Base-by-base conservation (phyloP, 2,329 filamentous ascomycete genomes). In the Fusarium sp. region DNA sequence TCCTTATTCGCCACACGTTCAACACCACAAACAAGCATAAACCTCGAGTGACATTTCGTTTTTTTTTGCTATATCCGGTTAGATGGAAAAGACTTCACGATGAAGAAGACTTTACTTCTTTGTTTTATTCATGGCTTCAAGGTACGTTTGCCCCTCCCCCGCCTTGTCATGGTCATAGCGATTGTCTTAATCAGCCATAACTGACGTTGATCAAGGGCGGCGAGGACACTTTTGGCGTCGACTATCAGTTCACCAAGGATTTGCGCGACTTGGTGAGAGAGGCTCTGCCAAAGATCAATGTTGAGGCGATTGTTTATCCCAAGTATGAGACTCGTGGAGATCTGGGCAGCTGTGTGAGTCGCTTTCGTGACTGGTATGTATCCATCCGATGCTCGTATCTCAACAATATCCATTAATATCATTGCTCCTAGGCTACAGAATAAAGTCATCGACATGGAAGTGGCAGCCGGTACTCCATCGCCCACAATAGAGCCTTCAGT, bases 391-490 rank as follows among this genome's bases (percentile, higher is more conserved):
- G 15, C 16, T 42, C 9, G 14, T 6, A 62, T 59, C 34, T 34
- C 25, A 53, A 22, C 27, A 15, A 49, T 27, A 25, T 29, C 25
- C 24, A 27, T 55, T 66, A 44, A 66, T 18, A 11, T 18, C 16
- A 29, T 34, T 27, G 10, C 30, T 38, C 15, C 16, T 42, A 94
- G 91, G 93, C 88, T 98, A 18, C 90, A 95, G 72, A 91, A 98
- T 78, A 93, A 93, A 75, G 93, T 98, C 74, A 98, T 98, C 75
- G 96, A 98, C 79, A 85, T 98, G 75, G 95, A 99, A 81, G 95
- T 98, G 61, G 90, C 87, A 29, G 92, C 92, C 73, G 86, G 87
- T 47, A 95, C 94, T 1, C 88, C 92, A 2, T 95, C 92, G 8
- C 95, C 95, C 1, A 97, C 93, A 1, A 87, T 97, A 69, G 93